phyloP scores from a whole-genome alignment of 352 stramenopile genomes.

The Achlya hypogyna region DNA sequence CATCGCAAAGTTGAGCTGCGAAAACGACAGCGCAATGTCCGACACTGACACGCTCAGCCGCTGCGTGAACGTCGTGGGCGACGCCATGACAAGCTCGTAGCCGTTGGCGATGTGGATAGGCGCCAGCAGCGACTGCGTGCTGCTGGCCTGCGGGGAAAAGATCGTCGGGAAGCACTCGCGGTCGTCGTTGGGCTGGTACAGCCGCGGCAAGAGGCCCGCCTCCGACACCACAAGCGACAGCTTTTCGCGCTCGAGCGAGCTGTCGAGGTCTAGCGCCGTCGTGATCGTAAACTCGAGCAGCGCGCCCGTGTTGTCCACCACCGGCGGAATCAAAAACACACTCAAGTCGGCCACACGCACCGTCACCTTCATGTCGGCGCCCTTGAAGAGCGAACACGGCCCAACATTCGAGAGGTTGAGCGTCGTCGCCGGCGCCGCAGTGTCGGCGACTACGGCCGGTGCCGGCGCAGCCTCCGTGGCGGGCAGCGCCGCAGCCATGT shows the following conservation, averaged over 20 bases:
- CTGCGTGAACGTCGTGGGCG: slow-evolving; percentile 32
- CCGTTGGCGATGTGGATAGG: slow-evolving; percentile 25
- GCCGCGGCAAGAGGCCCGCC: not conserved
- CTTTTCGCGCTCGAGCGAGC: not conserved
- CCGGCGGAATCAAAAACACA: slow-evolving; percentile 37
- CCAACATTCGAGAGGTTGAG: not conserved
- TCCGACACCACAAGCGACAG: slow-evolving; percentile 14
- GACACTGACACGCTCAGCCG: slow-evolving; percentile 48
- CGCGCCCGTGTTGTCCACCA: slow-evolving; percentile 22
- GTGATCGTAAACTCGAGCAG: slow-evolving; percentile 16
- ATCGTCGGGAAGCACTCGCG: slow-evolving; percentile 18
- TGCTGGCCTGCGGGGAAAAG: slow-evolving; percentile 24
- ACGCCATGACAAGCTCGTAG: slow-evolving; percentile 32
- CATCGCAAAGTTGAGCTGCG: slow-evolving; percentile 56
- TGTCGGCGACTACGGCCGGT: slow-evolving; percentile 22
- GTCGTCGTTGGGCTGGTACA: slow-evolving; percentile 11
- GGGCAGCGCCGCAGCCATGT: slow-evolving; percentile 35
- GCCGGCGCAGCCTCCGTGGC: slow-evolving; percentile 19
- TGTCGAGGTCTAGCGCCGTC: slow-evolving; percentile 8
- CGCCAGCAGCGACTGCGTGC: slow-evolving; percentile 8
- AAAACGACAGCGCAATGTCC: slow-evolving; percentile 53
- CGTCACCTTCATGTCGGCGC: not conserved
- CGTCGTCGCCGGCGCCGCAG: not conserved
- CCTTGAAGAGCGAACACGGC: slow-evolving; percentile 3
- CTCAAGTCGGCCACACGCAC: slow-evolving; percentile 17